Base-by-base conservation (phyloP, 148 eudicot genomes). In the Persicaria tinctoria region DNA sequence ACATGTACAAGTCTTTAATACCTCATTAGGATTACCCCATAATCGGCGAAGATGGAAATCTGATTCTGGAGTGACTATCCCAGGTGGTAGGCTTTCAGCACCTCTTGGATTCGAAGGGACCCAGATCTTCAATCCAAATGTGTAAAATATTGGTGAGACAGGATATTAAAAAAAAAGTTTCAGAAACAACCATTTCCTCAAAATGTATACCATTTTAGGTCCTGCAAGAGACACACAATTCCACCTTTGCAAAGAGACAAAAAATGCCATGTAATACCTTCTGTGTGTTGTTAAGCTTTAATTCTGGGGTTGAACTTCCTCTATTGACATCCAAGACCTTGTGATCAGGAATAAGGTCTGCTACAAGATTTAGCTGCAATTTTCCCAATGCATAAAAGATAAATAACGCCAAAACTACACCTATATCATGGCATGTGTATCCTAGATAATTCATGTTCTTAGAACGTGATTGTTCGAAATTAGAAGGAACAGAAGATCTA, bases 21-120 rank as follows among this genome's bases (percentile, higher is more conserved):
- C 68, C 68, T 63, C 68, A 27, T 63, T 63, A 27, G 68, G 68
- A 12, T 63, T 63, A 32, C 68, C 68, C 68, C 68, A 63, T 32
- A 63, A 23, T 63, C 68, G 27, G 32, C 11, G 68, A 63, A 63
- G 68, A 63, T 63, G 32, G 13, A 63, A 63, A 63, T 63, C 68
- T 63, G 68, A 63, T 63, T 63, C 68, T 32, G 68, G 46, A 27
- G 5, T 14, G 3, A 63, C 45, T 3, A 63, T 63, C 6, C 68
- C 68, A 63, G 68, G 68, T 32, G 68, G 68, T 16, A 63, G 68
- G 32, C 16, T 63, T 63, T 63, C 68, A 32, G 68, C 12, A 4
- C 68, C 68, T 63, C 68, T 63, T 4, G 68, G 68, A 63, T 63
- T 32, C 1, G 46, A 63, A 32, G 68, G 68, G 16, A 63, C 68